Conservation (phyloP, 2,329 filamentous ascomycete genomes). For the Fusarium sp. region DNA sequence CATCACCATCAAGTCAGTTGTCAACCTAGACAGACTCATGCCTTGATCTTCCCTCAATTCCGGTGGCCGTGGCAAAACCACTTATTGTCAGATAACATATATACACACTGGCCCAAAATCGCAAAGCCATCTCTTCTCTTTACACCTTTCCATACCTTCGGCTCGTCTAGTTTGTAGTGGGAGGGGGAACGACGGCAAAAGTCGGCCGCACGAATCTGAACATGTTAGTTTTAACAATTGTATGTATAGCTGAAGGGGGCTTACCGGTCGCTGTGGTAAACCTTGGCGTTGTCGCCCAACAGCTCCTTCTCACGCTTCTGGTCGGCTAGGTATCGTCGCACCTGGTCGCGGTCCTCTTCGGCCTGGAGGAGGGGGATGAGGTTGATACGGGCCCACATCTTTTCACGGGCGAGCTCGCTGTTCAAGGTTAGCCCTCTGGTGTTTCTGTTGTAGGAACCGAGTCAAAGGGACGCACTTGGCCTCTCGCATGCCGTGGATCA, state of each 20-base stretch:
- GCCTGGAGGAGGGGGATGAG: slow-evolving; percentile 94
- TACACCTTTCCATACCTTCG: not conserved
- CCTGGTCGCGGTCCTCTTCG: slow-evolving; percentile 95
- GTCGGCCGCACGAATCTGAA: slow-evolving; percentile 84
- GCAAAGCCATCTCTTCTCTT: not conserved
- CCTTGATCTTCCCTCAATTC: slow-evolving; percentile 35
- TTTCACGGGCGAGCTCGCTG: slow-evolving; percentile 94
- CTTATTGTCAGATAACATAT: slow-evolving; percentile 41
- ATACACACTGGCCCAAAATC: slow-evolving; percentile 31
- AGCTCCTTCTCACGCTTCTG: slow-evolving; percentile 91
- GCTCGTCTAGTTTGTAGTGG: slow-evolving; percentile 64
- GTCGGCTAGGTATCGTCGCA: slow-evolving; percentile 87
- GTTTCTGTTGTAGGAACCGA: not conserved
- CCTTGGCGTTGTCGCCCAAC: slow-evolving; percentile 82
- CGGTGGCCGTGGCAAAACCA: slow-evolving; percentile 13
- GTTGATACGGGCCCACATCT: slow-evolving; percentile 98
- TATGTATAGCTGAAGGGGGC: slow-evolving; percentile 46
- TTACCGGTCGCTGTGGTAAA: slow-evolving; percentile 91
- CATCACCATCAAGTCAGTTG: not conserved
- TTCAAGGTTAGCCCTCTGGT: slow-evolving; percentile 13
- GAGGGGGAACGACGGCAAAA: slow-evolving; percentile 77
- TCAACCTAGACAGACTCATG: slow-evolving; percentile 5
- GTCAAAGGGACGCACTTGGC: slow-evolving; percentile 76
- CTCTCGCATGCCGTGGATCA: slow-evolving; percentile 86
- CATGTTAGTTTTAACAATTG: not conserved